Base-by-base conservation (phyloP, 352 stramenopile genomes). In the Phytopythium montanum region DNA sequence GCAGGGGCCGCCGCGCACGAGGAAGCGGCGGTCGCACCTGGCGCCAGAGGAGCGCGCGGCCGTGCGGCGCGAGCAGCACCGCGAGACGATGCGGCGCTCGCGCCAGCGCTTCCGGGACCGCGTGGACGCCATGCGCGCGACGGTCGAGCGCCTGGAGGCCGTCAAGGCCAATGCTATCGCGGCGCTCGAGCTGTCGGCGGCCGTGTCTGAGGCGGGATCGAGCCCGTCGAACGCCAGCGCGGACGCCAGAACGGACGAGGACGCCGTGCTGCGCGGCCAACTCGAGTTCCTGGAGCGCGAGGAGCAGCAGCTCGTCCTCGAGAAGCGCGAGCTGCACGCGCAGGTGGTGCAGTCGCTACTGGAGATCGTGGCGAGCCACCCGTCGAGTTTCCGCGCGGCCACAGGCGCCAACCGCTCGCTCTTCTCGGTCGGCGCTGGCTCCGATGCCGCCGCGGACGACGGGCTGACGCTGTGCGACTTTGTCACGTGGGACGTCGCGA, bases 1-100 rank as follows among this genome's bases (percentile, higher is more conserved):
- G 48, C 18, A 1, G 51, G 38, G n/a, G 12, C 23, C 26, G 19
- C 36, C 9, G 5, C 49, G 42, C 41, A 53, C 36, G 44, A 28
- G 33, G 50, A 59, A 51, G 54, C 54, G 54, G n/a, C 54, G 54
- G 16, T 56, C 62, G 38, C 44, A 64, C 18, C 44, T 68, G 1
- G 56, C 63, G 18, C 46, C 60, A 6, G 64, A 71, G 34, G 63
- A 71, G 21, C 59, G 61, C 1, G 64, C 60, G 13, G 61, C 58
- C 4, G 58, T 63, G 31, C 44, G 68, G 34, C 64, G 68, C 21
- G 59, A 55, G 18, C 70, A 65, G 19, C 68, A 75, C 50, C 64
- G 68, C 26, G 68, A 75, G 60, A 72, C 68, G 33, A 75, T 75
- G 68, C 61, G 68, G 14, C 65, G 68, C n/a, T 75, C 68, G 3